Evolutionary conservation across 257 asterid genomes (phyloP).

Genomic region (Fraxinus quadrangulata): DNA sequence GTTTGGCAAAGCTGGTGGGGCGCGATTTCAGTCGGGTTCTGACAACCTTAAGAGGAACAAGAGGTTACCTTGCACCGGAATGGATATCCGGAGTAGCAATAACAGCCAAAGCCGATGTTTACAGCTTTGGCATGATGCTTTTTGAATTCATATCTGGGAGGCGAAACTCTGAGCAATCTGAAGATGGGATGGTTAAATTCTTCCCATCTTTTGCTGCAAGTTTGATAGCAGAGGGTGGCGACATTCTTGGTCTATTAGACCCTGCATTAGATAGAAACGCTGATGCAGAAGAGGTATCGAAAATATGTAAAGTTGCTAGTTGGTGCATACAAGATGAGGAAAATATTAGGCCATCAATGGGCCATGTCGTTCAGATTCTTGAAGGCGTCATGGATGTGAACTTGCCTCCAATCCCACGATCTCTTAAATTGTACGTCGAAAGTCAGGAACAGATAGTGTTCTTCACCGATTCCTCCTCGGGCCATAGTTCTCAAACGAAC

Average conservation of each 20-base stretch:
- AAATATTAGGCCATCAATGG: slow-evolving; percentile 47
- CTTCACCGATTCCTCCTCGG: slow-evolving; percentile 51
- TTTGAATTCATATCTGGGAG: slow-evolving; percentile 52
- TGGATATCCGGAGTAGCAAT: slow-evolving; percentile 52
- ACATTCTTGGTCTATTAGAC: slow-evolving; percentile 40
- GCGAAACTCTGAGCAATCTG: slow-evolving; percentile 38
- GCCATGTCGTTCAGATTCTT: slow-evolving; percentile 48
- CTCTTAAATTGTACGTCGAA: slow-evolving; percentile 34
- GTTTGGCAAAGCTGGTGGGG: slow-evolving; percentile 61
- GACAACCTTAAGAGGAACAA: slow-evolving; percentile 52
- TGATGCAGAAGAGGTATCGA: slow-evolving; percentile 39
- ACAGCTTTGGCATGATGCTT: slow-evolving; percentile 58
- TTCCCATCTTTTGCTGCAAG: slow-evolving; percentile 45
- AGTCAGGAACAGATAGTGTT: slow-evolving; percentile 35
- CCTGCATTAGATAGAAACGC: slow-evolving; percentile 35
- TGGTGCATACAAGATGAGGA: slow-evolving; percentile 60
- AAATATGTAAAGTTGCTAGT: slow-evolving; percentile 45
- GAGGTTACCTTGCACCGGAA: slow-evolving; percentile 61
- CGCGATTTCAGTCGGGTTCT: slow-evolving; percentile 47
- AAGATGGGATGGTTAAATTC: slow-evolving; percentile 37
- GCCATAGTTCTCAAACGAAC: slow-evolving; percentile 35
- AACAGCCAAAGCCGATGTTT: slow-evolving; percentile 53
- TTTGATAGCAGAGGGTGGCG: slow-evolving; percentile 34
- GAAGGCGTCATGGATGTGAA: slow-evolving; percentile 51
- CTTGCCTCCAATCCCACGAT: slow-evolving; percentile 46